phyloP scores from a whole-genome alignment of 805 yeast species.

The Candida boleticola region DNA sequence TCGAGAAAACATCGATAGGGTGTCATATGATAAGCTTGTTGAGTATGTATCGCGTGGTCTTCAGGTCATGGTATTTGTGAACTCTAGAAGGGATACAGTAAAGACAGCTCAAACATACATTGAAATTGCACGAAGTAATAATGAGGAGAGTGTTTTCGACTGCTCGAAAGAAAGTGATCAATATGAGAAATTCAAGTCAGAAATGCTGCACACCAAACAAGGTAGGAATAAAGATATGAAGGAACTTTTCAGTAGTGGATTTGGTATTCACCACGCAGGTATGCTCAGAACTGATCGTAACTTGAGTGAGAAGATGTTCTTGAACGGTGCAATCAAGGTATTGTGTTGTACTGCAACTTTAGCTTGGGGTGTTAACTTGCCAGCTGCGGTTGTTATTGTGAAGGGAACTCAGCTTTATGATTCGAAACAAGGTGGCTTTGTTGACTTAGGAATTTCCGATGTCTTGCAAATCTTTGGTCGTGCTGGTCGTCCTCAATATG shows the following conservation, averaged over 20 bases:
- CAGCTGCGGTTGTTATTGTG: conserved; percentile 95
- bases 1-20: conserved; percentile 69
- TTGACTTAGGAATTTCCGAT: conserved; percentile 92
- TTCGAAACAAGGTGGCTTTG: conserved; percentile 89
- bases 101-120: conserved; percentile 77
- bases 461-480: conserved; percentile 98
- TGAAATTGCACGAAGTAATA: conserved; percentile 59
- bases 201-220: conserved; percentile 49
- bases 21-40: conserved; percentile 72
- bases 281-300: conserved; percentile 90
- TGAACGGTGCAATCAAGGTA: conserved; percentile 81
- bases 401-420: conserved; percentile 97
- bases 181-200: conserved; percentile 52
- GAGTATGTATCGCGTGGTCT: conserved; percentile 66
- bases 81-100: conserved; percentile 89
- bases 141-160: conserved; percentile 59
- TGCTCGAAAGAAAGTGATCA: conserved; percentile 41
- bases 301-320: conserved; percentile 82
- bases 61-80: conserved; percentile 96
- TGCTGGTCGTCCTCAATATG: conserved; percentile 97
- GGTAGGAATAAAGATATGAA: conserved; percentile 75
- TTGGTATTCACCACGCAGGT: conserved; percentile 98
- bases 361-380: conserved; percentile 99
- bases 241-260: conserved; percentile 77
- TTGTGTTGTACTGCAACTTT: conserved; percentile 94